Evolutionary conservation across 805 yeast species (phyloP).

Genomic region (Saccharomyces jurei): DNA sequence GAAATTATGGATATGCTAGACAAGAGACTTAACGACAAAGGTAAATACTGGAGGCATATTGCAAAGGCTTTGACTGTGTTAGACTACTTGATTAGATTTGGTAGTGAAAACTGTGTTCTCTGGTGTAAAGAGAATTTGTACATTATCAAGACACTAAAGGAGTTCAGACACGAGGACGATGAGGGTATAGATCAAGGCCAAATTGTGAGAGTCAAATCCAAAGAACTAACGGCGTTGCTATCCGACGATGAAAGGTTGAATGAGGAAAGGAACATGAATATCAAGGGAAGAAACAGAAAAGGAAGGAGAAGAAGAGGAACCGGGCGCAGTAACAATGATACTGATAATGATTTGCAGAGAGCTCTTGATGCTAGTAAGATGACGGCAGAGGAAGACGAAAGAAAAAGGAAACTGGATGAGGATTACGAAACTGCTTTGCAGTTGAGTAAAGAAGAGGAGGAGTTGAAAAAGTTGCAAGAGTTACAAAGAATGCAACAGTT

Average conservation of each 20-base stretch:
- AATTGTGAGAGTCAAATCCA: conserved; percentile 79
- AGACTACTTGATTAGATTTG: conserved; percentile 76
- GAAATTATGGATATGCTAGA: conserved; percentile 93
- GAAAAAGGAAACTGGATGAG: conserved; percentile 36
- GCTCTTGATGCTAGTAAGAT: conserved; percentile 73
- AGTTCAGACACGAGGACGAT: conserved; percentile 76
- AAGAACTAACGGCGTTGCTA: conserved; percentile 69
- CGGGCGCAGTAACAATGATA: conserved; percentile 33
- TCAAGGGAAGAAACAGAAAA: conserved; percentile 28
- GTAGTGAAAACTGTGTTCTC: conserved; percentile 78
- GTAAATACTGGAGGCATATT: conserved; percentile 94
- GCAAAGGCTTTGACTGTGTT: conserved; percentile 80
- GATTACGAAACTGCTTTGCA: conserved; percentile 23
- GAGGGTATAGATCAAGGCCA: conserved; percentile 78
- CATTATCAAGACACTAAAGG: conserved; percentile 81
- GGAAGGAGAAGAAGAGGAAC: conserved; percentile 30
- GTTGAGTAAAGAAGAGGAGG: conserved; percentile 23
- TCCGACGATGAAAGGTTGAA: conserved; percentile 73
- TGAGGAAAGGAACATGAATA: conserved; percentile 50
- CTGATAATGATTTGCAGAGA: conserved; percentile 66
- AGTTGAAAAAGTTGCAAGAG: conserved; percentile 20
- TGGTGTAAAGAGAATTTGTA: conserved; percentile 90
- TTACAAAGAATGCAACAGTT: conserved; percentile 17
- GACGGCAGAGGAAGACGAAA: conserved; percentile 79
- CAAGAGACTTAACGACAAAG: conserved; percentile 84